A percentile compares a stretch with the other conserved stretches of the same genome.
These are phyloP conservation scores for Lycium ferocissimum DNA, from an alignment of 257 asterid species.

Conservation along the genomic window DNA sequence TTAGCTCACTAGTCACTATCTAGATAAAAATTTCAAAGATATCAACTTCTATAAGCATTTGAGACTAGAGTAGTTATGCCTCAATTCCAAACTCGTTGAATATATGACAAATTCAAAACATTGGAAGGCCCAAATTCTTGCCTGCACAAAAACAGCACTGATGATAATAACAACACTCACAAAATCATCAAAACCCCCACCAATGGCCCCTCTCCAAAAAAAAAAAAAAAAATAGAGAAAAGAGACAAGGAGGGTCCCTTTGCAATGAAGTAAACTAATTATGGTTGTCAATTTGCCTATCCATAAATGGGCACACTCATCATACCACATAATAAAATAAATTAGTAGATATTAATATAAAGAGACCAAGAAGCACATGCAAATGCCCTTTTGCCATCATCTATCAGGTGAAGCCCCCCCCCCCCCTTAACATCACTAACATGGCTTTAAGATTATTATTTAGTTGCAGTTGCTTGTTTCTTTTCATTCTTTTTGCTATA, in stretches of 20 bases:
- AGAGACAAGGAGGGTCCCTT: slow-evolving; percentile 14
- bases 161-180: slow-evolving; percentile 7
- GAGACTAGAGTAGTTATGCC: no score
- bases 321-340: background rate
- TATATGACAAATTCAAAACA: background rate
- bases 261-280: slow-evolving; percentile 24
- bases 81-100: background rate
- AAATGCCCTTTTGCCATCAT: slow-evolving; percentile 22
- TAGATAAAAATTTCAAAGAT: no score
- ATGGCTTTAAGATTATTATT: slow-evolving; percentile 23
- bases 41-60: no score
- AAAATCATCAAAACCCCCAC: slow-evolving; percentile 21
- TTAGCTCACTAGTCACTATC: no score
- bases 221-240: background rate
- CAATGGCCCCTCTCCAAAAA: background rate
- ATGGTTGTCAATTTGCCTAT: slow-evolving; percentile 23
- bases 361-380: slow-evolving; percentile 27
- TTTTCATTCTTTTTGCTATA: slow-evolving; percentile 22
- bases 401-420: background rate
- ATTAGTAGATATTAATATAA: background rate
- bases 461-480: background rate
- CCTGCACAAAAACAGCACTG: background rate
- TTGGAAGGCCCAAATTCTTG: slow-evolving; percentile 20
- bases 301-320: slow-evolving; percentile 20
- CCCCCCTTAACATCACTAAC: background rate